phyloP scores from a whole-genome alignment of 352 stramenopile species.

The Globisporangium canariense region DNA sequence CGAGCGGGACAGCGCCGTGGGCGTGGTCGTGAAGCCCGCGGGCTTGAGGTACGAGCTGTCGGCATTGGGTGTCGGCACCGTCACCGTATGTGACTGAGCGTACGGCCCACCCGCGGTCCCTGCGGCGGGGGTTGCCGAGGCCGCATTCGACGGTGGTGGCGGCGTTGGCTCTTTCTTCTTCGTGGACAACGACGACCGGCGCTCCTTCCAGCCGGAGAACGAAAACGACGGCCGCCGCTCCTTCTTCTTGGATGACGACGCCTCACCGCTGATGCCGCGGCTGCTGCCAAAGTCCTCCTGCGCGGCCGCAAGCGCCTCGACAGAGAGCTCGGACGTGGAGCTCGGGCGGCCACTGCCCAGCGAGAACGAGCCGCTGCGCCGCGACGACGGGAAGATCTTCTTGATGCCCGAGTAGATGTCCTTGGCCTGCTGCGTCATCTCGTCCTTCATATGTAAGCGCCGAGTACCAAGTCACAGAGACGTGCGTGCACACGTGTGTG shows the following conservation, averaged over 20 bases:
- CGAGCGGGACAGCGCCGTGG: constrained; percentile 14
- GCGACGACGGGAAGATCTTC: constrained; percentile 64
- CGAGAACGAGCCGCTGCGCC: constrained; percentile 54
- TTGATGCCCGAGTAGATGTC: constrained; percentile 79
- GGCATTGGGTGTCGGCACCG: constrained; percentile 10
- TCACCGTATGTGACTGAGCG: neutral
- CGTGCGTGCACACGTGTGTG: neutral
- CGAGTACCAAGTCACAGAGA: neutral
- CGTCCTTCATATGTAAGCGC: constrained; percentile 14
- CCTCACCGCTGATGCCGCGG: neutral
- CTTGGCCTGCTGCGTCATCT: constrained; percentile 73
- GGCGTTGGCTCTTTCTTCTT: constrained; percentile 20
- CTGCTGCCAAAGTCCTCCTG: constrained; percentile 15
- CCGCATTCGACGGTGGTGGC: neutral
- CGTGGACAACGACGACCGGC: constrained; percentile 27
- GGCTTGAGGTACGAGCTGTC: constrained; percentile 10
- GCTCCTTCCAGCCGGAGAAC: constrained; percentile 46
- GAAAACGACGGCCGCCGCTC: constrained; percentile 49
- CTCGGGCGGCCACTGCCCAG: constrained; percentile 21
- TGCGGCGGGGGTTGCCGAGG: neutral
- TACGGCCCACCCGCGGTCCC: constrained; percentile 1
- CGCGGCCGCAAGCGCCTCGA: constrained; percentile 29
- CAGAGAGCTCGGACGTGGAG: constrained; percentile 26
- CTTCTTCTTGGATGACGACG: constrained; percentile 33
- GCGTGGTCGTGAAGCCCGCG: constrained; percentile 11